These are phyloP conservation scores for Phytopythium kandeliae DNA, from an alignment of 352 stramenopile species.

Conservation along the genomic window DNA sequence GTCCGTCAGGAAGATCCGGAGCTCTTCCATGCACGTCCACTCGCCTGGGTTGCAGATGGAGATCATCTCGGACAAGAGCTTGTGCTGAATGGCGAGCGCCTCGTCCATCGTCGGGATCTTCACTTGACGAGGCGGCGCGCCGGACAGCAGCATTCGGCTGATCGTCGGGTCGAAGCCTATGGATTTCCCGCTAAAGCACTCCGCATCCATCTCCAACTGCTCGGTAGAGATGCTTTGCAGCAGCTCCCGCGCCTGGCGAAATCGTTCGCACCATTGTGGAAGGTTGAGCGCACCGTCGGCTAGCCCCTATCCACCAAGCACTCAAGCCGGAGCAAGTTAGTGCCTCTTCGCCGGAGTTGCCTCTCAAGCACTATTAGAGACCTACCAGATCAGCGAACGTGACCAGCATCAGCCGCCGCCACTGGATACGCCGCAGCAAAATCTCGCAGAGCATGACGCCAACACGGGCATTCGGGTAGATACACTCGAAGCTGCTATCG, in stretches of 20 bases:
- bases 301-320: slow-evolving; percentile 16
- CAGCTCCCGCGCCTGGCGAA: slow-evolving; percentile 33
- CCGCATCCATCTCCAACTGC: slow-evolving; percentile 53
- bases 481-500: slow-evolving; percentile 20
- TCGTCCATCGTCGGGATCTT: slow-evolving; percentile 55
- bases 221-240: slow-evolving; percentile 45
- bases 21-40: slow-evolving; percentile 76
- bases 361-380: background rate
- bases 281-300: slow-evolving; percentile 41
- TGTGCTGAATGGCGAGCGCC: slow-evolving; percentile 38
- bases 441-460: slow-evolving; percentile 50
- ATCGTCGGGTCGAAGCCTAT: slow-evolving; percentile 75
- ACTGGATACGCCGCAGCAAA: slow-evolving; percentile 49
- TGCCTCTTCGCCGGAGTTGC: background rate
- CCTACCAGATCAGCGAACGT: slow-evolving; percentile 33
- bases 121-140: slow-evolving; percentile 66
- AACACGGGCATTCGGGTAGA: slow-evolving; percentile 50
- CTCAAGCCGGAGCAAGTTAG: background rate
- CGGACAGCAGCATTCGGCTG: slow-evolving; percentile 61
- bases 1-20: slow-evolving; percentile 70
- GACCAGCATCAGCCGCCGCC: slow-evolving; percentile 40
- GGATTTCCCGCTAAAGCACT: slow-evolving; percentile 60
- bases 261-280: slow-evolving; percentile 27
- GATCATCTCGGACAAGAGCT: slow-evolving; percentile 52
- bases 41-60: slow-evolving; percentile 46